Evolutionary conservation across 176 grass and related monocot genomes (phyloP).

Genomic region (Thinopyrum elongatum): DNA sequence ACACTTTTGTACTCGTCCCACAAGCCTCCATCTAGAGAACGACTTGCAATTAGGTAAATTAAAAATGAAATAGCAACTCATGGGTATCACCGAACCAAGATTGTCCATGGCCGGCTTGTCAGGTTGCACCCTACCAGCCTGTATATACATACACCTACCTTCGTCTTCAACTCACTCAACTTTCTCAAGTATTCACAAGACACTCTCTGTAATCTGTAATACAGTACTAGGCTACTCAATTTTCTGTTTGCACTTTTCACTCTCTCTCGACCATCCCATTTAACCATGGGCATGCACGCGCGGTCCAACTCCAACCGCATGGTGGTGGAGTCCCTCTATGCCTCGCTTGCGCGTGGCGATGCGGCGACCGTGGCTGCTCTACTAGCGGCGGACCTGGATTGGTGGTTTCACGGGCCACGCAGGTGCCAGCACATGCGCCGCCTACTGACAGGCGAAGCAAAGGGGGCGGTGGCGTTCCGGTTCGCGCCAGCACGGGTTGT

Average conservation of each 20-base stretch:
- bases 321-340: conserved; percentile 43
- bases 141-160: not conserved
- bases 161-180: not conserved
- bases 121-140: not conserved
- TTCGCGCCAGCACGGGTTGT: conserved; percentile 26
- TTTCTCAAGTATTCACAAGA: not conserved
- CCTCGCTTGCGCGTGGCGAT: conserved; percentile 22
- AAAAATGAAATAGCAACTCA: too few species aligned
- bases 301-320: not conserved
- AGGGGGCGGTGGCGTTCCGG: not conserved
- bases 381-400: conserved; percentile 37
- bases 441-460: conserved; percentile 31
- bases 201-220: not conserved
- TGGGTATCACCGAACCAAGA: too few species aligned
- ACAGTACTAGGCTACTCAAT: not conserved
- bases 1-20: too few species aligned
- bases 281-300: not conserved
- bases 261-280: not conserved
- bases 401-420: conserved; percentile 45
- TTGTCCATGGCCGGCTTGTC: not conserved
- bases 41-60: too few species aligned
- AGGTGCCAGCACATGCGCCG: conserved; percentile 49
- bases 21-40: too few species aligned
- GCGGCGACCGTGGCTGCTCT: not conserved
- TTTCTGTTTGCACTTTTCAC: not conserved